Base-by-base conservation (phyloP, 345 rosid species). In the Lumnitzera racemosa region DNA sequence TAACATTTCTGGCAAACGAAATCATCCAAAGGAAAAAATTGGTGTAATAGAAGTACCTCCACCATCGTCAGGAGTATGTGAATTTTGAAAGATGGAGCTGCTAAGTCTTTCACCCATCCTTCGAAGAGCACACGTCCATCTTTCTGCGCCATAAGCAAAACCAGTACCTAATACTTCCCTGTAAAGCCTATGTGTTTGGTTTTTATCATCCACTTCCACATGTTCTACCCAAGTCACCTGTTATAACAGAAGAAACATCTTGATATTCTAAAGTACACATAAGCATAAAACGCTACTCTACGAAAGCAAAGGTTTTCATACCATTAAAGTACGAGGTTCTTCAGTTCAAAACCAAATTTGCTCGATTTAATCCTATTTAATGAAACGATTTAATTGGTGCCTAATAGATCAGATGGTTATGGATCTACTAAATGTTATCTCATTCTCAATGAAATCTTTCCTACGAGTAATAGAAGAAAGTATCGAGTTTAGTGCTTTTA, bases 181-280 rank as follows among this genome's bases (percentile, higher is more conserved):
- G 57, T 76, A 90, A 16, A 86, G 82, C 29, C 74, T 56, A 58
- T 86, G 86, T 20, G 84, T 65, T 49, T 70, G 78, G 48, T 58
- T 46, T 70, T 61, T 81, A 0, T 85, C 85, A 48, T 82, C 86
- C 10, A 79, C 92, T 65, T 87, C 89, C 51, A 84, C 89, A 66
- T 90, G 96, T 54, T 88, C 97, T 3, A 90, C 72, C 96, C 96
- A 90, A 10, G 73, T 83, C 23, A 90, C 83, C 97, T 89, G 57
- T 46, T 52, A 51, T 36, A 20, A n/a, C 2, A 49, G 6, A 7
- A 15, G 41, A 36, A 31, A 41, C 15, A 57, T 41, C 49, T 25
- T 56, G 48, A 57, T 23, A 24, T n/a, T 41, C 49, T 12, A 36
- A 49, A 49, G 5, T 49, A 49, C 2, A 14, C 20, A n/a, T 49